These are phyloP conservation scores for Euptelea pleiosperma DNA, from an alignment of 164 flowering plant genomes.

Conservation along the genomic window DNA sequence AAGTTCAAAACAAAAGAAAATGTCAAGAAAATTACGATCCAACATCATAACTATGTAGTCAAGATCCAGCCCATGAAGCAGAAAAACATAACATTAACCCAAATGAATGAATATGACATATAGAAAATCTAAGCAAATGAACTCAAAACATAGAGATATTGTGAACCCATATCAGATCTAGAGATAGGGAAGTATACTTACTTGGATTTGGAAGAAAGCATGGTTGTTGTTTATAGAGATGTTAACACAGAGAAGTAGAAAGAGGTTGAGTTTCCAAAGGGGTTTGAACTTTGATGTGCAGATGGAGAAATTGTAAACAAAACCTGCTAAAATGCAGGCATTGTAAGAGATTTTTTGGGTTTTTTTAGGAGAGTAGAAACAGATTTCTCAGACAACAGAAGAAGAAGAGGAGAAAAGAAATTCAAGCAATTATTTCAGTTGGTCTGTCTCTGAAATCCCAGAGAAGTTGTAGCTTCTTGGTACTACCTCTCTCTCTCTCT, in stretches of 20 bases:
- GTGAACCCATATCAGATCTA: conserved; percentile 33
- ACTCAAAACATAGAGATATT: neutral
- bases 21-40: neutral
- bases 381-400: conserved; percentile 1
- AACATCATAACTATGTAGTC: neutral
- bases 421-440: too few species aligned
- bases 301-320: neutral
- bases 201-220: conserved; percentile 60
- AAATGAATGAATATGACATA: conserved; percentile 10
- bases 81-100: neutral
- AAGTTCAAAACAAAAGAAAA: neutral
- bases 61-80: conserved; percentile 16
- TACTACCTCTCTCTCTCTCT: too few species aligned
- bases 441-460: too few species aligned
- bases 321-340: conserved; percentile 30
- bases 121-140: neutral
- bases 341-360: conserved; percentile 15
- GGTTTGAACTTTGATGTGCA: neutral
- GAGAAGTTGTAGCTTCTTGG: too few species aligned
- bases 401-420: too few species aligned
- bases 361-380: conserved; percentile 1
- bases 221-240: conserved; percentile 16
- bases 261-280: neutral
- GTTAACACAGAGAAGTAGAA: neutral
- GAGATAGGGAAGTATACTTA: conserved; percentile 22